A percentile compares a stretch with the other conserved stretches of the same genome.
Conservation (phyloP, 2,329 filamentous ascomycete species). For the Grosmannia penicillata region DNA sequence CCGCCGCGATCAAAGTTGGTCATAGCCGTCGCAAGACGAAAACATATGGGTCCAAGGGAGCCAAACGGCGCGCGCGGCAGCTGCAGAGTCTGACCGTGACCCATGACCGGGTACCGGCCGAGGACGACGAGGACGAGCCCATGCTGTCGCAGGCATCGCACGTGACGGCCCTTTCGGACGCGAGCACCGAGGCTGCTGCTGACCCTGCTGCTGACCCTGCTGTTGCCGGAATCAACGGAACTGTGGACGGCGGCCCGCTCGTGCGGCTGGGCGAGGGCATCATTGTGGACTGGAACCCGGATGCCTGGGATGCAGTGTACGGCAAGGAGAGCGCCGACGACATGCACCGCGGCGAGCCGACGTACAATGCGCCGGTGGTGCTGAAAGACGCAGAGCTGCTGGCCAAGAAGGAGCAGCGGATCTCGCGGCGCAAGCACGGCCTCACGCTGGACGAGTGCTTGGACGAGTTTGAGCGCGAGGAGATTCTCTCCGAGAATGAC, state of each 20-base stretch:
- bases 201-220: no score
- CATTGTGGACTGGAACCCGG: slow-evolving; percentile 68
- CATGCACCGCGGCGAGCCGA: slow-evolving; percentile 43
- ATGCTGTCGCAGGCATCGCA: background rate
- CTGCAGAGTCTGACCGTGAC: background rate
- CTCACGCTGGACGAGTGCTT: slow-evolving; percentile 82
- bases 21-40: slow-evolving; percentile 22
- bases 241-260: slow-evolving; percentile 42
- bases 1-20: slow-evolving; percentile 10
- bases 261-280: slow-evolving; percentile 74
- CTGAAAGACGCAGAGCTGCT: slow-evolving; percentile 47
- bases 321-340: slow-evolving; percentile 25
- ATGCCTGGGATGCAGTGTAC: slow-evolving; percentile 60
- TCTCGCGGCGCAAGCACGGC: slow-evolving; percentile 54
- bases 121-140: background rate
- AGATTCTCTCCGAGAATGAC: slow-evolving; percentile 87
- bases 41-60: slow-evolving; percentile 33
- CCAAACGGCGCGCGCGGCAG: slow-evolving; percentile 5
- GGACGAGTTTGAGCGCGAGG: slow-evolving; percentile 85
- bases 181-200: no score
- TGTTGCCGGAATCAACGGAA: no score
- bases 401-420: slow-evolving; percentile 46
- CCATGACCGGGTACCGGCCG: background rate
- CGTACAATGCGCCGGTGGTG: slow-evolving; percentile 35
- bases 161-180: slow-evolving; percentile 3